These are phyloP conservation scores for Bidens hawaiensis DNA, from an alignment of 140 eudicot species.

Conservation along the genomic window DNA sequence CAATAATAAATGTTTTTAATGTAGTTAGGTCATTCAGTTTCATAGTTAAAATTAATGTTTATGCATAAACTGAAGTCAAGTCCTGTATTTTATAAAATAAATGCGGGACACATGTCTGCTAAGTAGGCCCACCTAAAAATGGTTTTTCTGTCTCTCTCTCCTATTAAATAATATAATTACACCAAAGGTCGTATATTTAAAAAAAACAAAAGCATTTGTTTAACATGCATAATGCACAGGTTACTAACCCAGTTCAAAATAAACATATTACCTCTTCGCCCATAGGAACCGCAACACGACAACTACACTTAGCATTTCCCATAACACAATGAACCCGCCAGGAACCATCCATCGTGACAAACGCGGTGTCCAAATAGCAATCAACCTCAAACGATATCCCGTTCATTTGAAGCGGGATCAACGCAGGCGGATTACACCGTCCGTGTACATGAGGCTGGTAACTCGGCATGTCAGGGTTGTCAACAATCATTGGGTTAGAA, in stretches of 20 bases:
- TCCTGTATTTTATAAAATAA: no score
- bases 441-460: conserved; percentile 98
- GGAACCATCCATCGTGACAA: conserved; percentile 57
- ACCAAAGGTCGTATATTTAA: no score
- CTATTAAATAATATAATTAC: no score
- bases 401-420: conserved; percentile 92
- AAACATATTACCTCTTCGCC: conserved; percentile 68
- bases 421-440: conserved; percentile 80
- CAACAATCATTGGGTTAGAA: conserved; percentile 61
- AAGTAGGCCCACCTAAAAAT: no score
- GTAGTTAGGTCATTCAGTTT: no score
- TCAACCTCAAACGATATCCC: conserved; percentile 63
- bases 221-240: no score
- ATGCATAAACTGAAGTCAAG: neutral
- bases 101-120: no score
- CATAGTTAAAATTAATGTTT: no score
- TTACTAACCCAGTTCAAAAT: no score
- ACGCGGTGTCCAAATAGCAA: conserved; percentile 69
- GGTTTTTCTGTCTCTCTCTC: no score
- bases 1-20: neutral
- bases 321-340: conserved; percentile 98
- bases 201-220: no score
- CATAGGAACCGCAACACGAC: conserved; percentile 94
- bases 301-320: conserved; percentile 62
- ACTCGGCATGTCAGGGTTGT: conserved; percentile 93